Percentiles rank a stretch among this genome's conserved stretches.
Evolutionary conservation across 371 early-diverging fungal species (phyloP).

Genomic region (Lichtheimia hyalospora): DNA sequence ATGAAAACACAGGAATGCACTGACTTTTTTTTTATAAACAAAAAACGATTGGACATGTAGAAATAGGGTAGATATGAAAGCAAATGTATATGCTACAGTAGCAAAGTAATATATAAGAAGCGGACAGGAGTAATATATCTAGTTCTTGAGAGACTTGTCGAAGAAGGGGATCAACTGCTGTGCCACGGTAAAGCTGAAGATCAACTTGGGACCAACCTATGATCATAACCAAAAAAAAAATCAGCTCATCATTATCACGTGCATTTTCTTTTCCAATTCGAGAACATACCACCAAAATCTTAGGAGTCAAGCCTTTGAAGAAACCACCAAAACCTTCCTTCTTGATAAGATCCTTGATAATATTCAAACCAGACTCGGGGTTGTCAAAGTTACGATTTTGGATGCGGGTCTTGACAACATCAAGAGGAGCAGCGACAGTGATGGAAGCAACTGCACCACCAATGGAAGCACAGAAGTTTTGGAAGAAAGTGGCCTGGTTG

Average conservation of each 20-base stretch:
- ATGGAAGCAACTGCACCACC: conserved; percentile 95
- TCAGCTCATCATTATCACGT: too few species aligned
- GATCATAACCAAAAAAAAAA: too few species aligned
- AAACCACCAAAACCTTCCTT: conserved; percentile 93
- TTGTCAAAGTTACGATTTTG: conserved; percentile 90
- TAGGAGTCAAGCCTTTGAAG: conserved; percentile 98
- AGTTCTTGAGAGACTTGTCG: conserved; percentile 29
- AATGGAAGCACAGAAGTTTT: conserved; percentile 95
- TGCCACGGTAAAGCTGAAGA: conserved; percentile 96
- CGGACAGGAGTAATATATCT: neutral
- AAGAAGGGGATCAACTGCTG: conserved; percentile 91
- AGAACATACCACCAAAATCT: conserved; percentile 76
- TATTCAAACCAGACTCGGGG: conserved; percentile 85
- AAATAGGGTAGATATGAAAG: neutral
- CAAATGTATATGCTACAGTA: neutral
- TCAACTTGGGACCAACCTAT: conserved; percentile 93
- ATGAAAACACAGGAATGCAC: neutral
- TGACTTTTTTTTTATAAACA: neutral
- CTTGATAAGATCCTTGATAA: conserved; percentile 84
- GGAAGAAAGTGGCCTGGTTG: conserved; percentile 94
- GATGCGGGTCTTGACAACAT: conserved; percentile 98
- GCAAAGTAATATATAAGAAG: neutral
- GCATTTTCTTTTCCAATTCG: too few species aligned
- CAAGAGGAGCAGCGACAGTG: conserved; percentile 94
- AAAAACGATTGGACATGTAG: neutral